Base-by-base conservation (phyloP, 1,284 basidiomycete genomes). In the Amylostereum areolatum region DNA sequence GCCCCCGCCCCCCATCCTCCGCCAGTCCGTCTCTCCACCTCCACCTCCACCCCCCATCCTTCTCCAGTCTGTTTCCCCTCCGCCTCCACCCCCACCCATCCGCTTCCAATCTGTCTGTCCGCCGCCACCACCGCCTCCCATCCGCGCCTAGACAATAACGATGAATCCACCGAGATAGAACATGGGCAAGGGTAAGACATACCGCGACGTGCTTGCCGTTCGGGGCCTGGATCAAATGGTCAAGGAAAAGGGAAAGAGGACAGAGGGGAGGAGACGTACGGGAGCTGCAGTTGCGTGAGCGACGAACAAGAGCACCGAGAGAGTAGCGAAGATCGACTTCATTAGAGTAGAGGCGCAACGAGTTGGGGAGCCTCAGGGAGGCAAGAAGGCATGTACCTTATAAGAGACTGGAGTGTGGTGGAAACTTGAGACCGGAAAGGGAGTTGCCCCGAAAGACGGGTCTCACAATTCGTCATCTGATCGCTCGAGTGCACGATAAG, bases 21-120 rank as follows among this genome's bases (percentile, higher is more conserved):
- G 34, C 47, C 47, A 48, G 47, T 48, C 47, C 24, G 41, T 32
- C 24, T 12, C n/a, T 12, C 24, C 28, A 6, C 29, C 31, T n/a
- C 40, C 40, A 12, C 47, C 47, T 27, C 40, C 41, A 10, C 40
- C 47, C 18, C 25, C 28, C 34, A 18, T 18, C 27, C 34, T 12
- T 37, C 41, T 50, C 48, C 43, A 45, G 43, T 45, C 48, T 12
- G 39, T 36, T 6, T 29, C n/a, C 4, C 27, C 7, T 1, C 25
- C 30, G 10, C 35, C n/a, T 33, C 48, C 43, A 31, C 43, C 43
- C 11, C 46, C 46, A 11, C 43, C 48, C 34, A 24, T 36, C 12
- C 47, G 36, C 40, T 47, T 47, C 46, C 46, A 48, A 27, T 43
- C 37, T 9, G 39, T 27, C 9, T 18, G 6, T 5, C 12, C 27